Evolutionary conservation across 1,139 yeast genomes (phyloP), one percentile per base, ranked within the genome.

Genomic region (Magnusiomyces tetraspermus): DNA sequence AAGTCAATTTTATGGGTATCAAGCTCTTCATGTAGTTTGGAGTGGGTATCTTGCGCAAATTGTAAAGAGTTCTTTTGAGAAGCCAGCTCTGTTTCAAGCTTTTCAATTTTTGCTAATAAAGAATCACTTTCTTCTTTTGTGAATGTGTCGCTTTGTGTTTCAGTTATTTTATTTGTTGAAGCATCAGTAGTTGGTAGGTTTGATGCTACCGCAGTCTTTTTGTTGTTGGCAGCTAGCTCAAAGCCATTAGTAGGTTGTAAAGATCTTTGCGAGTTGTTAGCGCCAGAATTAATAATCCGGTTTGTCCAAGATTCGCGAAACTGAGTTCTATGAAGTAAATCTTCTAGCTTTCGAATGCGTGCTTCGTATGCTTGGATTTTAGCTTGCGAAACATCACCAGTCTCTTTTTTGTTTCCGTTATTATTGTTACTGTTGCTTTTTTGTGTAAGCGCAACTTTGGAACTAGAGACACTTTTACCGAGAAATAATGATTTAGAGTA

Each of bases 261-360:
- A 17, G 15, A 10, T 10, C 19, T 36, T 5, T 10, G 19, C 6
- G 11, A 10, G 3, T 11, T 13, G 17, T 13, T 13, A 24, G 45
- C 13, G 31, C 21, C 13, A 42, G 45, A 24, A 23, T 23, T 24
- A 17, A 22, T 23, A 31, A 53, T 46, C 30, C 48, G 46, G 47
- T 43, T 53, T 10, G 55, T 44, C 55, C 55, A 53, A 3, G 53
- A 46, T 17, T 52, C 53, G 17, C 57, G 50, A 50, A 52, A 65
- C 50, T 67, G 70, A 53, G 71, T 72, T 10, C 67, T 56, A 41
- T 69, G 69, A 38, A 74, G 62, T 46, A 68, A 63, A 36, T 62
- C 68, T 50, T 71, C 73, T 43, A 73, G 63, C 55, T 69, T 61
- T 41, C 70, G 64, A 49, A 71, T 67, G 30, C 74, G 63, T 26